A percentile compares a stretch with the other conserved stretches of the same genome.
Evolutionary conservation across 495 filamentous ascomycete species (phyloP).

Genomic region (Neohortaea acidophila): DNA sequence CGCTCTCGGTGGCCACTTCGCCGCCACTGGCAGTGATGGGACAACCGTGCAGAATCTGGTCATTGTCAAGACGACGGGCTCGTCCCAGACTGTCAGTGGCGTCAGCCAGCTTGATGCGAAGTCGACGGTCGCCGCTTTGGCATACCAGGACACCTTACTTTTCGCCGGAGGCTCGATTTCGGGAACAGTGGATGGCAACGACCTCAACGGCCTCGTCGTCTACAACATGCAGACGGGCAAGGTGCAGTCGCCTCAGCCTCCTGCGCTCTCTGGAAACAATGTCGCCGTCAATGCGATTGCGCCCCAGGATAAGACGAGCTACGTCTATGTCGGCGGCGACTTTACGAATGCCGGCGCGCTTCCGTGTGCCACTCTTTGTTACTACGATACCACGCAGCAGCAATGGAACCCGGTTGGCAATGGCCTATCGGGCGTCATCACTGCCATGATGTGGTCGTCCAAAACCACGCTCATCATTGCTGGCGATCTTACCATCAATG

Average conservation of each 20-base stretch:
- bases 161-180: conserved; percentile 71
- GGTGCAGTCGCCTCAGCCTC: conserved; percentile 49
- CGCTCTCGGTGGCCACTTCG: conserved; percentile 78
- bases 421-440: conserved; percentile 50
- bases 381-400: conserved; percentile 46
- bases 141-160: conserved; percentile 48
- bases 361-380: conserved; percentile 65
- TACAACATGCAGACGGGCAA: conserved; percentile 55
- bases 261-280: conserved; percentile 48
- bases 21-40: conserved; percentile 50
- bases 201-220: conserved; percentile 57
- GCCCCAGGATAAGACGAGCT: conserved; percentile 44
- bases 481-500: conserved; percentile 56
- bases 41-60: conserved; percentile 62
- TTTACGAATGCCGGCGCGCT: conserved; percentile 74
- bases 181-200: conserved; percentile 46
- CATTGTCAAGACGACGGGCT: conserved; percentile 49
- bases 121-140: conserved; percentile 61
- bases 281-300: conserved; percentile 63
- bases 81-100: conserved; percentile 42
- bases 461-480: conserved; percentile 54
- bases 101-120: conserved; percentile 50
- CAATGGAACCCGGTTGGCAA: conserved; percentile 69
- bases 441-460: conserved; percentile 59
- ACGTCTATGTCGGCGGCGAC: conserved; percentile 74